A percentile compares a stretch with the other conserved stretches of the same genome.
Evolutionary conservation across 345 rosid species (phyloP).

Genomic region (Carallia brachiata): DNA sequence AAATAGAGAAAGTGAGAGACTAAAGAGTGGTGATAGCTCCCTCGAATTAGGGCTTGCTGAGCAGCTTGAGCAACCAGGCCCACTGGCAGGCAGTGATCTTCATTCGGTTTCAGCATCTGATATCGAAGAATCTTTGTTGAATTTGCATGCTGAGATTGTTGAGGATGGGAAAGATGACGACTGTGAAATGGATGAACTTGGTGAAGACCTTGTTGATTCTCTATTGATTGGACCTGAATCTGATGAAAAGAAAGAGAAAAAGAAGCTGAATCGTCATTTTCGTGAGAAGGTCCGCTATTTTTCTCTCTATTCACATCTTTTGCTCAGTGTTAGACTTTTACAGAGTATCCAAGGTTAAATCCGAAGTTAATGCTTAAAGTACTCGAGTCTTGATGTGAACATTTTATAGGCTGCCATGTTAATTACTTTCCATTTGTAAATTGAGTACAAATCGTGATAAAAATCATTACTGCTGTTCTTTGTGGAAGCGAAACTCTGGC

Average conservation of each 20-base stretch:
- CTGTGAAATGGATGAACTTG: constrained; percentile 42
- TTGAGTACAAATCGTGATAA: background rate
- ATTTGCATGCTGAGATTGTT: constrained; percentile 29
- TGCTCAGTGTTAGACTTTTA: constrained; percentile 2
- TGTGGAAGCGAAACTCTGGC: background rate
- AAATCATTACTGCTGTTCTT: background rate
- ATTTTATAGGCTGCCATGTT: background rate
- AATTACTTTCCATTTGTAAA: background rate
- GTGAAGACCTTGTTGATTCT: constrained; percentile 52
- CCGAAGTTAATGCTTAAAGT: background rate
- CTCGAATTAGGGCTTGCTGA: constrained; percentile 34
- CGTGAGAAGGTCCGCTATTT: constrained; percentile 26
- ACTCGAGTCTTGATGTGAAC: background rate
- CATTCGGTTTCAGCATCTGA: constrained; percentile 52
- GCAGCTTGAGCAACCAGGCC: constrained; percentile 72
- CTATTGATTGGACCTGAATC: constrained; percentile 55
- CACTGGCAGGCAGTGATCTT: constrained; percentile 47
- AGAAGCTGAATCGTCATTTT: constrained; percentile 30
- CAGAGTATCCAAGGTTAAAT: background rate
- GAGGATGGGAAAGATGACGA: constrained; percentile 32
- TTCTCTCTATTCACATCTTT: constrained; percentile 1
- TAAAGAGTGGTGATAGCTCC: constrained; percentile 21
- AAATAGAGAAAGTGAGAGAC: constrained; percentile 15
- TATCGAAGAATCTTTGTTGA: constrained; percentile 40
- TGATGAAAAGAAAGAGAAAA: constrained; percentile 43